Evolutionary conservation across 2,329 filamentous ascomycete species (phyloP), one percentile per base, ranked within the genome.

Genomic region (Xylaria sp.): DNA sequence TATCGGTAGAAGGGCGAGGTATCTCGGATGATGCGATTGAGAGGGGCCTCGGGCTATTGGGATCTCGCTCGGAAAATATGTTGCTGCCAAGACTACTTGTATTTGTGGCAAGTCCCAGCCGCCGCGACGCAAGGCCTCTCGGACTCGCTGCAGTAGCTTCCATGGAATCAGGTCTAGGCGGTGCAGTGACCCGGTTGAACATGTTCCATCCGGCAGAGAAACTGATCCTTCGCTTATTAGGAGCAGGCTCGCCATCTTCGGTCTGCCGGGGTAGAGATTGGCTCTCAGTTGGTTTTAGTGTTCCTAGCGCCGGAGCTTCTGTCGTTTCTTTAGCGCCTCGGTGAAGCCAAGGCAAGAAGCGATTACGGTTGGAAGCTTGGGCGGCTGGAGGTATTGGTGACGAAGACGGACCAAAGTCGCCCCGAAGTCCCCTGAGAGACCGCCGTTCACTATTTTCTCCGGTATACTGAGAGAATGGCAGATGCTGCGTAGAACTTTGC

Each of bases 1-100:
- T 92, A 68, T 96, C 93, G 1, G 91, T 92, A 0, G 92, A 94
- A 5, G 92, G 93, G 54, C 92, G 86, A 1, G 92, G 91, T 59
- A 94, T 83, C 65, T 92, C 90, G 5, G 85, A 85, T 0, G 90
- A 92, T 15, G 88, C 87, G 66, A 91, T 90, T 1, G 90, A 92
- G 1, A 87, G 83, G 13, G 92, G 91, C 20, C 91, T 83, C 1
- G 92, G 90, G 76, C 85, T 84, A 76, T 84, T 83, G 2, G 83
- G 81, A 47, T 89, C 86, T 42, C 85, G 81, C 20, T 89, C 87
- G 25, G 86, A 84, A 54, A 84, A 81, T 10, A 83, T 76, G 31
- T 79, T 80, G 42, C 80, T 80, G 22, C 81, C 85, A 27, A 74
- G 68, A 65, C 84, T 84, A 57, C 85, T 86, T 1, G 84, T 81